Evolutionary conservation across 345 rosid species (phyloP).

Genomic region (Hevea brasiliensis): DNA sequence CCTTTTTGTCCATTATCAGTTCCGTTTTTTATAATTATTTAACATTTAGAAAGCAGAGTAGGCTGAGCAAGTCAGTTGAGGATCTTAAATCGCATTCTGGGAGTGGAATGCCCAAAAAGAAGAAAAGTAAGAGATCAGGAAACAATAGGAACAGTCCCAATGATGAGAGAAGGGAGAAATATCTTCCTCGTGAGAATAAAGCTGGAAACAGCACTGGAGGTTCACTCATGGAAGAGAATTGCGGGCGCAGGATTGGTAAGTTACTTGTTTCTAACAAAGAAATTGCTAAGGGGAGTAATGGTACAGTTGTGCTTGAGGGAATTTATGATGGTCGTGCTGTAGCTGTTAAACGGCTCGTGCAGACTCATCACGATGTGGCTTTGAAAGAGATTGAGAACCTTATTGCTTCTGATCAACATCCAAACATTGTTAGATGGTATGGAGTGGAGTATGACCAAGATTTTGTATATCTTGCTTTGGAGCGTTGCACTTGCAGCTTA

Average conservation of each 20-base stretch:
- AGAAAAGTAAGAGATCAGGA: slow-evolving; percentile 26
- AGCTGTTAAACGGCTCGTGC: slow-evolving; percentile 68
- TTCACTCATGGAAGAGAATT: neutral
- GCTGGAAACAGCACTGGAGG: slow-evolving; percentile 5
- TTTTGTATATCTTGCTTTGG: slow-evolving; percentile 64
- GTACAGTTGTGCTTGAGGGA: slow-evolving; percentile 69
- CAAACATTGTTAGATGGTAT: slow-evolving; percentile 69
- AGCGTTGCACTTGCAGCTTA: slow-evolving; percentile 69
- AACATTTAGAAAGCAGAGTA: slow-evolving; percentile 33
- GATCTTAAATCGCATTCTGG: slow-evolving; percentile 22
- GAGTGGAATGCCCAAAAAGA: slow-evolving; percentile 14
- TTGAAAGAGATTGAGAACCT: slow-evolving; percentile 66
- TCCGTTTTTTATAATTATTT: slow-evolving; percentile 6
- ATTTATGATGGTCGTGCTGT: slow-evolving; percentile 58
- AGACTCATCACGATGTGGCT: slow-evolving; percentile 69
- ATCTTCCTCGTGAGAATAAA: slow-evolving; percentile 1
- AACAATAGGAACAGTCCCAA: slow-evolving; percentile 6
- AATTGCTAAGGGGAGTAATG: slow-evolving; percentile 56
- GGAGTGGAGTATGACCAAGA: slow-evolving; percentile 71
- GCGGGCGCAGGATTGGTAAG: slow-evolving; percentile 30
- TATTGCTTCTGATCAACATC: slow-evolving; percentile 68
- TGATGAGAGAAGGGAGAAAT: slow-evolving; percentile 5
- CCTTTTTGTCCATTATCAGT: slow-evolving; percentile 18
- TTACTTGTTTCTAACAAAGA: slow-evolving; percentile 26
- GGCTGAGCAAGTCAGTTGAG: slow-evolving; percentile 38